Evolutionary conservation across 805 yeast species (phyloP), one percentile per base, ranked within the genome.

Genomic region (Metschnikowia chrysomelidarum): DNA sequence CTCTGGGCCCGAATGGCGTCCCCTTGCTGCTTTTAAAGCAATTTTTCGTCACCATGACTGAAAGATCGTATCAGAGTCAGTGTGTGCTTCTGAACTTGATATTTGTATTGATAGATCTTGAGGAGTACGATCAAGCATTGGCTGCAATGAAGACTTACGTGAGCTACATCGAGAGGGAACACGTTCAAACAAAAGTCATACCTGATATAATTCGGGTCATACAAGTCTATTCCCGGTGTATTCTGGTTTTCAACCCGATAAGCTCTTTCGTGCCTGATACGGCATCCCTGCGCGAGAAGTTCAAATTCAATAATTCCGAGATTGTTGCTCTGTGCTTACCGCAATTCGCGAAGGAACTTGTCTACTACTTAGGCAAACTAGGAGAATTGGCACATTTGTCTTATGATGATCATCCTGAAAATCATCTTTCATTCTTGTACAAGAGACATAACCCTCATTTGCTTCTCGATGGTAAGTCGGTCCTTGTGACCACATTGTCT

Each of bases 71-170:
- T 41, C 72, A 67, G 38, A 62, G 65, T 44, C 60, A 58, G 33
- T 38, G 49, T 2, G 58, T 67, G n/a, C 50, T 66, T 17, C 44
- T 55, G 8, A 56, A 55, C 34, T 53, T 59, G 27, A 57, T 67
- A 18, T 49, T 55, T 28, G 47, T 59, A 1, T 52, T 66, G 28
- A 43, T 66, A 13, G 63, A 61, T 12, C 44, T 56, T 31, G 46
- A 53, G 7, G 71, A 67, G 38, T 62, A 54, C 40, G 73, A 68
- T 38, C 73, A 68, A 41, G 73, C 73, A 1, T 51, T 61, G 33
- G 69, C 69, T 7, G 71, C 71, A 0, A 59, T 67, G 37, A 59
- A 58, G 21, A 65, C 72, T 1, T 67, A 57, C 40, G 45, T 53
- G 6, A 42, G 49, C 14, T 68, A 68, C 43, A 38, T 60, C 7